Percentiles rank a stretch among this genome's conserved stretches.
These are phyloP conservation scores for Penicillium sp. DNA, from an alignment of 2,329 filamentous ascomycete species.

Conservation along the genomic window DNA sequence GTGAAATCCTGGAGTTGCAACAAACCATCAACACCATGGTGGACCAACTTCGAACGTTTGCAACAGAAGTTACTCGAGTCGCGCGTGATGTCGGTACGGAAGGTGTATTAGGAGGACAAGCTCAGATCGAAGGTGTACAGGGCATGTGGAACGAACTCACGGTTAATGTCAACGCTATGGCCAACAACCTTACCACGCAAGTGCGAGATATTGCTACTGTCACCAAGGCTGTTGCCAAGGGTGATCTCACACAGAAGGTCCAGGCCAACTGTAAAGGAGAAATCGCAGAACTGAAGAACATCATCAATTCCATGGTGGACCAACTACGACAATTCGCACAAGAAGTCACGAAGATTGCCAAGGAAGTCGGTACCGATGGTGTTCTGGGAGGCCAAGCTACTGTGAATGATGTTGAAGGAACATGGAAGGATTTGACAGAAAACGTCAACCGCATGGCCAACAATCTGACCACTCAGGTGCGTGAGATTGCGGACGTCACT, in stretches of 20 bases:
- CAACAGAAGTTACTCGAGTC: slow-evolving; percentile 78
- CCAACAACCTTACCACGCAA: slow-evolving; percentile 80
- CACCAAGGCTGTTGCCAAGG: slow-evolving; percentile 68
- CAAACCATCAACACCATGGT: slow-evolving; percentile 91
- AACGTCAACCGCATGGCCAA: slow-evolving; percentile 99
- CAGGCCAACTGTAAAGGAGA: slow-evolving; percentile 89
- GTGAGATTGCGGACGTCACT: slow-evolving; percentile 95
- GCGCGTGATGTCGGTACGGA: slow-evolving; percentile 81
- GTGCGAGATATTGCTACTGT: slow-evolving; percentile 90
- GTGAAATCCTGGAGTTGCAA: slow-evolving; percentile 78
- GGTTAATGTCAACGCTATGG: slow-evolving; percentile 84
- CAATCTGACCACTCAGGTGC: slow-evolving; percentile 95
- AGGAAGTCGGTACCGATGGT: slow-evolving; percentile 94
- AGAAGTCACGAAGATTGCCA: slow-evolving; percentile 93
- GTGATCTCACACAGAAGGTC: slow-evolving; percentile 94
- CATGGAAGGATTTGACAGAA: slow-evolving; percentile 92
- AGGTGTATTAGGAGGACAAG: slow-evolving; percentile 77
- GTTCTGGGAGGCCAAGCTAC: slow-evolving; percentile 91
- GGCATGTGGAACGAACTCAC: slow-evolving; percentile 88
- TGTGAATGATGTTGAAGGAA: slow-evolving; percentile 93
- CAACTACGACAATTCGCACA: slow-evolving; percentile 94
- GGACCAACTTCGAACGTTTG: slow-evolving; percentile 78
- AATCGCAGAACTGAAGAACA: slow-evolving; percentile 92
- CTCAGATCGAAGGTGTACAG: slow-evolving; percentile 77
- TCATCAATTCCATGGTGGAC: slow-evolving; percentile 99